Evolutionary conservation across 2,329 filamentous ascomycete genomes (phyloP), one percentile per base, ranked within the genome.

Genomic region (Amesomyces nigricolor): DNA sequence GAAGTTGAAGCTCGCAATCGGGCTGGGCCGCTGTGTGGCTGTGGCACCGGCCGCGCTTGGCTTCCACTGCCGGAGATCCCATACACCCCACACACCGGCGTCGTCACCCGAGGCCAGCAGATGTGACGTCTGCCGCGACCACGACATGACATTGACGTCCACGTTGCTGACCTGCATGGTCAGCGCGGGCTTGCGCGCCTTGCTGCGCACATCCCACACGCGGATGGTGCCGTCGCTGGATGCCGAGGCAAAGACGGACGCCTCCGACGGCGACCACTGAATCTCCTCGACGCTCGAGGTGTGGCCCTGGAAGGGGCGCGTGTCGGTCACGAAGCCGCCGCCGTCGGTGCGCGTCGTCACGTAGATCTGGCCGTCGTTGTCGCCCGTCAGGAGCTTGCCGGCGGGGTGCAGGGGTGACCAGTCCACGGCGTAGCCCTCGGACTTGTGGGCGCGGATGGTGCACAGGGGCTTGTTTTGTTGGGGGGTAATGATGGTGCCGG

Each of bases 51-150:
- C 71, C 56, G 70, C 71, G 61, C 75, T 77, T 2, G 85, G 84
- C 75, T 96, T 96, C 92, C 92, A 97, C 71, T 95, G 88, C 52
- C 94, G 83, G 66, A 99, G 75, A 71, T 99, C 94, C 94, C 94
- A 99, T 22, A 97, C 91, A 1, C 82, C 91, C 90, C 92, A 97
- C 51, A 87, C 85, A 38, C 94, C 94, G 68, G 96, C 90, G 67
- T 99, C 94, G 60, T 89, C 91, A 44, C 94, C 94, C 0, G 91
- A 91, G 1, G 92, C 92, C 37, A 99, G 83, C 37, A 99, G 82
- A 71, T 97, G 91, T 19, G 85, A 83, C 0, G 91, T 96, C 72
- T 91, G 86, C 44, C 81, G 82, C 38, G 91, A 96, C 94, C 94
- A 99, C 58, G 88, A 94, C 74, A 97, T 87, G 59, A 99, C 94